phyloP scores from a whole-genome alignment of 2,329 filamentous ascomycete genomes.

The Monilinia vaccinii-corymbosi region DNA sequence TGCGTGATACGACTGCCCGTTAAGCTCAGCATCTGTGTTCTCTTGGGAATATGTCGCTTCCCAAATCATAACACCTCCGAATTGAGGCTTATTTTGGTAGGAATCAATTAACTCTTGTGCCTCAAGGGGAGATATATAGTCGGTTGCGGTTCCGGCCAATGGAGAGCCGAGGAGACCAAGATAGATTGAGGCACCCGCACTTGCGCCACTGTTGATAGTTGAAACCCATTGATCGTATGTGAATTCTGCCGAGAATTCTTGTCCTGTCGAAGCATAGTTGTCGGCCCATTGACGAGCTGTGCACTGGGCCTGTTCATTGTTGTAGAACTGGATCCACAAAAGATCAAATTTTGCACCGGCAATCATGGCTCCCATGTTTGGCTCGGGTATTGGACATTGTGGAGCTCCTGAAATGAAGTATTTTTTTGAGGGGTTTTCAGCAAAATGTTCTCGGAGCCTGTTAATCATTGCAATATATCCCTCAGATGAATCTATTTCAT shows the following conservation, averaged over 20 bases:
- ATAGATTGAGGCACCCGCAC: constrained; percentile 24
- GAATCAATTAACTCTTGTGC: constrained; percentile 19
- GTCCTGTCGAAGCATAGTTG: neutral
- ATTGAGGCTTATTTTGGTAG: constrained; percentile 18
- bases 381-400: constrained; percentile 26
- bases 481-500: constrained; percentile 15
- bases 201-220: constrained; percentile 15
- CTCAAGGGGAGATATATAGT: constrained; percentile 22
- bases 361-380: constrained; percentile 27
- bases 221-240: constrained; percentile 23
- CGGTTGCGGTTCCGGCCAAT: constrained; percentile 8
- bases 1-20: constrained; percentile 13
- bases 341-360: constrained; percentile 24
- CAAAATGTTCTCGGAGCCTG: constrained; percentile 23
- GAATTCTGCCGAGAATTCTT: constrained; percentile 10
- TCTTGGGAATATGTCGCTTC: constrained; percentile 23
- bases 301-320: constrained; percentile 22
- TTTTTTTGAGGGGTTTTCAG: constrained; percentile 18
- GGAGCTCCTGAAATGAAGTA: constrained; percentile 29
- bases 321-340: constrained; percentile 30
- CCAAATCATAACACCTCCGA: constrained; percentile 31
- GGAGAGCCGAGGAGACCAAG: constrained; percentile 24
- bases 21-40: constrained; percentile 12
- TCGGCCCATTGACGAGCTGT: constrained; percentile 21
- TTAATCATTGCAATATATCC: constrained; percentile 27